phyloP scores from a whole-genome alignment of 306 rosid species.

The Cicer bijugum region DNA sequence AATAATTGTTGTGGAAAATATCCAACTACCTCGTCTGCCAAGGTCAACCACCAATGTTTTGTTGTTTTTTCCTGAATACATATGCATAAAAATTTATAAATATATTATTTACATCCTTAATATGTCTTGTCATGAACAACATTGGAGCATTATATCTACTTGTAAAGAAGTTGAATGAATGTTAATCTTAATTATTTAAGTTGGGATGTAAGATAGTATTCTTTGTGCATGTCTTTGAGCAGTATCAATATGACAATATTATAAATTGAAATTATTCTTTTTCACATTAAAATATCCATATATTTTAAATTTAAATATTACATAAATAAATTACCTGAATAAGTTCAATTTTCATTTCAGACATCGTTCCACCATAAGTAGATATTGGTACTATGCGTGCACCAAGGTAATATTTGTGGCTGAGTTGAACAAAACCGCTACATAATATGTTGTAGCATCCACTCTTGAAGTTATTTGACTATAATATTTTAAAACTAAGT shows the following conservation, averaged over 20 bases:
- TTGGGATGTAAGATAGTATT: too few relatives aligned
- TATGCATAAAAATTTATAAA: background rate
- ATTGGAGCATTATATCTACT: background rate
- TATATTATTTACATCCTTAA: background rate
- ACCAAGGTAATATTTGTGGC: background rate
- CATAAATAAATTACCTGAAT: too few relatives aligned
- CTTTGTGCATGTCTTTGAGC: too few relatives aligned
- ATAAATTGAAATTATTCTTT: too few relatives aligned
- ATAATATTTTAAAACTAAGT: background rate
- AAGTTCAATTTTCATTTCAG: too few relatives aligned
- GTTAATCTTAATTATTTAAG: too few relatives aligned
- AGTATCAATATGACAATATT: too few relatives aligned
- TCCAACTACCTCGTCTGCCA: background rate
- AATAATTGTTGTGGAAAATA: conserved; percentile 32
- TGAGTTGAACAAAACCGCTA: conserved; percentile 18
- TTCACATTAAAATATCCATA: too few relatives aligned
- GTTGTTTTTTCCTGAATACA: background rate
- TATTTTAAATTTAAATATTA: too few relatives aligned
- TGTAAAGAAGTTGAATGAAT: too few relatives aligned
- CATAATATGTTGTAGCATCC: conserved; percentile 30
- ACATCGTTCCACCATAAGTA: background rate
- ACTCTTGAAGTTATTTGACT: background rate
- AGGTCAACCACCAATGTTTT: conserved; percentile 2
- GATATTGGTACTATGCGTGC: background rate
- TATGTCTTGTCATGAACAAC: background rate